Conservation (phyloP, 768 basidiomycete species). For the Phaeolepiota aurea region DNA sequence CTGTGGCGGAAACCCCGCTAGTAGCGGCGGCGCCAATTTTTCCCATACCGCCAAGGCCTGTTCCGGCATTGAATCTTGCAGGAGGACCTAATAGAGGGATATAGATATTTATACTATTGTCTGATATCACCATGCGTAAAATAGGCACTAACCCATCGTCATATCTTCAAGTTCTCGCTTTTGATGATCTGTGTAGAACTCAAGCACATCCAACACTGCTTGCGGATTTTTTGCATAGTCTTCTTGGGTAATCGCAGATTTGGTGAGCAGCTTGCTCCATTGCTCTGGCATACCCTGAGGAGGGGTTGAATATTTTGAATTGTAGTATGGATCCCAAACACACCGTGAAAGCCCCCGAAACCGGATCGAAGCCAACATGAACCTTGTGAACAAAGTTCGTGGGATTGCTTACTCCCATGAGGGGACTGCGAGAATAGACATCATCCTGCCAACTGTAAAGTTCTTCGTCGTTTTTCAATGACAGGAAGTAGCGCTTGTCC, state of each 20-base stretch:
- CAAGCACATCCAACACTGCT: constrained; percentile 93
- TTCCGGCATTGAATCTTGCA: constrained; percentile 84
- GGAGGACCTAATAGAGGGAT: constrained; percentile 36
- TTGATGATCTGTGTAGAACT: constrained; percentile 97
- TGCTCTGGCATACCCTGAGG: constrained; percentile 89
- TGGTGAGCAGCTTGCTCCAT: constrained; percentile 95
- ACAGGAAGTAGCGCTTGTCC: constrained; percentile 72
- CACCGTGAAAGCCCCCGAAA: constrained; percentile 90
- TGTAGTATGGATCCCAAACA: constrained; percentile 19
- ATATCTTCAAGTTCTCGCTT: constrained; percentile 80
- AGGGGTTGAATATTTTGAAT: constrained; percentile 2
- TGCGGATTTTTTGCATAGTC: constrained; percentile 97
- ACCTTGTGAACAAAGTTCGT: constrained; percentile 99
- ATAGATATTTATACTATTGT: too few species aligned
- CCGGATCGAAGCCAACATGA: constrained; percentile 94
- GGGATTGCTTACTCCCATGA: constrained; percentile 90
- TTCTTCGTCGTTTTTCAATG: constrained; percentile 90
- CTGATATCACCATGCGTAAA: constrained; percentile 12
- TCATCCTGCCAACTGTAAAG: constrained; percentile 99
- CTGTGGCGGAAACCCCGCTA: constrained; percentile 10
- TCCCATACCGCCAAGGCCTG: constrained; percentile 74
- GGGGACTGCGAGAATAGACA: constrained; percentile 84
- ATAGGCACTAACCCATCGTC: constrained; percentile 20
- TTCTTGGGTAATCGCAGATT: constrained; percentile 95
- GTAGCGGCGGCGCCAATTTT: constrained; percentile 28